phyloP scores from a whole-genome alignment of 148 eudicot genomes.

The Mesembryanthemum crystallinum region DNA sequence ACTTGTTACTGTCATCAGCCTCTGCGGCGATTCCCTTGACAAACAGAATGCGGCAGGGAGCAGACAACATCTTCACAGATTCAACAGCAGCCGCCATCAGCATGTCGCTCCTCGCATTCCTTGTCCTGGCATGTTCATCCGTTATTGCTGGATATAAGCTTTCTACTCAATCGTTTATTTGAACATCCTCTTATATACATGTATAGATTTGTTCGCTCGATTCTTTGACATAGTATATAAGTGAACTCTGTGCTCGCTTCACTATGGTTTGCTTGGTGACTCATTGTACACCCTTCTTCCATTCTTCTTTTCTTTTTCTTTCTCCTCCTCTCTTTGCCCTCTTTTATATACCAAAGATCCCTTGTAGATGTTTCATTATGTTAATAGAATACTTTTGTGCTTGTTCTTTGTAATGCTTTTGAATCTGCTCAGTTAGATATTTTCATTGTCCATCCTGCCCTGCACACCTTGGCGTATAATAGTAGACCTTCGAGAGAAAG shows the following conservation, averaged over 20 bases:
- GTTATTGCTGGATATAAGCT: constrained; percentile 75
- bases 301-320: not conserved
- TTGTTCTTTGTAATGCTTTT: not conserved
- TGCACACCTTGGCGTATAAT: too few species aligned
- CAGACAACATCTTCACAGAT: constrained; percentile 73
- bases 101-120: constrained; percentile 80
- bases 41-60: constrained; percentile 63
- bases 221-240: constrained; percentile 23
- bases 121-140: constrained; percentile 53
- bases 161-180: constrained; percentile 51
- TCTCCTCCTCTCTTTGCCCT: not conserved
- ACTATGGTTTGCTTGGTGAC: not conserved
- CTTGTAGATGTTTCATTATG: not conserved
- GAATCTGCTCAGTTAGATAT: not conserved
- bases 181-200: not conserved
- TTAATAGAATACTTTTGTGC: not conserved
- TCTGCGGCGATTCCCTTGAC: constrained; percentile 75
- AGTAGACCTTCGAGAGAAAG: too few species aligned
- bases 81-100: constrained; percentile 69
- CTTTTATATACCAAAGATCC: not conserved
- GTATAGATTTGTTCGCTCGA: constrained; percentile 9
- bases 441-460: not conserved
- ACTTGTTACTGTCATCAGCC: constrained; percentile 75
- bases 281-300: not conserved
- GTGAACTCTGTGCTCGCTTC: not conserved